A percentile compares a stretch with the other conserved stretches of the same genome.
Conservation (phyloP, 768 basidiomycete species). For the Rhodotorula paludigena region DNA sequence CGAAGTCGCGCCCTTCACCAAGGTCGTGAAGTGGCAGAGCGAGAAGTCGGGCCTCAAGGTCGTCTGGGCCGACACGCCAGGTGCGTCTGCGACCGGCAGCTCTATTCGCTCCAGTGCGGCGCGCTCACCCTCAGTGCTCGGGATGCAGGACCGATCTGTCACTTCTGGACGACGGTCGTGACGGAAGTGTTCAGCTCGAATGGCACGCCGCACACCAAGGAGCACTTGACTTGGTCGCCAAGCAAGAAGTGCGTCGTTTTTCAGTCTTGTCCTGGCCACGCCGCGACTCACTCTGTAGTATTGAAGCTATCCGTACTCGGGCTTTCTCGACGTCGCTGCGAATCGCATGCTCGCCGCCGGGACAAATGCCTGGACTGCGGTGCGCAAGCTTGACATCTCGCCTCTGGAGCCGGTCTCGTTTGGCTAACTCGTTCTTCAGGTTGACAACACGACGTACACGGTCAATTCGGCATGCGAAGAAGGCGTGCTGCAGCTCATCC, state of each 20-base stretch:
- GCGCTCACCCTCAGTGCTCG: not conserved
- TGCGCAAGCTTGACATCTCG: slow-evolving; percentile 7
- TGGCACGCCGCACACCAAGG: slow-evolving; percentile 90
- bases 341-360: slow-evolving; percentile 85
- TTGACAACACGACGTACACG: slow-evolving; percentile 65
- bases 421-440: too few relatives aligned
- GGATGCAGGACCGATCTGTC: slow-evolving; percentile 7
- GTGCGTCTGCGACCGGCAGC: not conserved
- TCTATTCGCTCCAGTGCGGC: not conserved
- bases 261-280: not conserved
- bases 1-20: not conserved
- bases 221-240: slow-evolving; percentile 92
- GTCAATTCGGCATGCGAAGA: slow-evolving; percentile 80
- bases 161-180: slow-evolving; percentile 8
- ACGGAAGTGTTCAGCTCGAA: slow-evolving; percentile 48
- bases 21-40: slow-evolving; percentile 28
- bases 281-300: not conserved
- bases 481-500: slow-evolving; percentile 55
- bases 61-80: slow-evolving; percentile 28
- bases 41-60: slow-evolving; percentile 18
- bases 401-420: not conserved
- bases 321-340: slow-evolving; percentile 87
- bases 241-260: slow-evolving; percentile 66
- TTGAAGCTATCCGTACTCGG: slow-evolving; percentile 63
- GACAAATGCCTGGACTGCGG: slow-evolving; percentile 75